These are phyloP conservation scores for Boletus albobrunnescens DNA, from an alignment of 1,284 basidiomycete genomes.

Conservation along the genomic window DNA sequence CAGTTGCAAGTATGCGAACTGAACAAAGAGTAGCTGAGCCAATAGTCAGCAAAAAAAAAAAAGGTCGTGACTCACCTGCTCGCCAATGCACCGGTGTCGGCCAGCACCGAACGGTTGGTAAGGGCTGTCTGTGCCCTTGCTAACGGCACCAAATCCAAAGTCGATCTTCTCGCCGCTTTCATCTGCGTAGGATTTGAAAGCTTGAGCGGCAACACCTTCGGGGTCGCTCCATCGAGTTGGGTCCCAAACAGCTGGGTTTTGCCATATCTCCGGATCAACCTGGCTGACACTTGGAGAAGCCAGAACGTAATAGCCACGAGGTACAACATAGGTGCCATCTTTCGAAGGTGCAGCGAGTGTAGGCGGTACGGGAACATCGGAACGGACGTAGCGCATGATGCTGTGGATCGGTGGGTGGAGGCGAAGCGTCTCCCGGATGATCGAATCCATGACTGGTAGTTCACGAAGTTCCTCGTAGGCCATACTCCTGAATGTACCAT, in stretches of 20 bases:
- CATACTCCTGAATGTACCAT: constrained; percentile 77
- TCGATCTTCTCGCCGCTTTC: constrained; percentile 85
- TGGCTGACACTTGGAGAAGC: constrained; percentile 89
- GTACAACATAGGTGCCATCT: constrained; percentile 75
- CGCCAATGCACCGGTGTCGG: constrained; percentile 91
- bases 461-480: constrained; percentile 85
- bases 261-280: constrained; percentile 86
- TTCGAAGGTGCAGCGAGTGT: constrained; percentile 79
- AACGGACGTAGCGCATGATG: constrained; percentile 86
- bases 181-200: constrained; percentile 71
- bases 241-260: constrained; percentile 68
- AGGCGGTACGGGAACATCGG: constrained; percentile 79
- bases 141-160: constrained; percentile 92
- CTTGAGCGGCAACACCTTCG: constrained; percentile 71
- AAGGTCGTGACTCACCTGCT: constrained; percentile 55
- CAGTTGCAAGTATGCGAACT: constrained; percentile 95
- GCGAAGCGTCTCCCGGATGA: constrained; percentile 91
- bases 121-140: constrained; percentile 86
- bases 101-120: constrained; percentile 98
- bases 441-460: constrained; percentile 82
- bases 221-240: constrained; percentile 84
- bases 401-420: constrained; percentile 92
- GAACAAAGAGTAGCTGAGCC: constrained; percentile 15
- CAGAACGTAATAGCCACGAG: constrained; percentile 88
- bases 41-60: neutral